A percentile compares a stretch with the other conserved stretches of the same genome.
Evolutionary conservation across 805 yeast genomes (phyloP).

Genomic region (Priceomyces medius): DNA sequence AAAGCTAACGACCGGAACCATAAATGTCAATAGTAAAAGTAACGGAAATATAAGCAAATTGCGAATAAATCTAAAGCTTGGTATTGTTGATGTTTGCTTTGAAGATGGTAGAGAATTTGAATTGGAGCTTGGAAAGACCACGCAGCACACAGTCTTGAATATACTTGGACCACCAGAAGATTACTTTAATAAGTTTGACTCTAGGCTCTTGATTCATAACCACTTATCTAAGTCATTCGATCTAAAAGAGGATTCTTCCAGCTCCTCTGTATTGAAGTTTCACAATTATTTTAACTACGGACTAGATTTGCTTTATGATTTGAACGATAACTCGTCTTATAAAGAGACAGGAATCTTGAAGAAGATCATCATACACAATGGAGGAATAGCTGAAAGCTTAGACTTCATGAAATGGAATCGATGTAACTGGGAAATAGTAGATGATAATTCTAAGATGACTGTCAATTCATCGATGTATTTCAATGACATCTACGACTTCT

Average conservation of each 20-base stretch:
- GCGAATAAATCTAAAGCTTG: constrained; percentile 19
- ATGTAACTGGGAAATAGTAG: constrained; percentile 43
- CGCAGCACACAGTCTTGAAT: constrained; percentile 49
- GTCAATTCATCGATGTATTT: constrained; percentile 30
- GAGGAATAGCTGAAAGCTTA: constrained; percentile 48
- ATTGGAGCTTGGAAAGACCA: constrained; percentile 40
- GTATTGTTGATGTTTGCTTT: constrained; percentile 21
- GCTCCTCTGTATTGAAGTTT: constrained; percentile 30
- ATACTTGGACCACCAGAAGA: constrained; percentile 60
- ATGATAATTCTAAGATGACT: constrained; percentile 6
- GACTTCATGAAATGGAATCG: constrained; percentile 56
- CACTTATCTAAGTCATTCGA: constrained; percentile 19
- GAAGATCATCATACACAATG: constrained; percentile 52
- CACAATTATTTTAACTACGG: constrained; percentile 60
- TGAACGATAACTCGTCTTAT: constrained; percentile 20
- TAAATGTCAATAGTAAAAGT: neutral
- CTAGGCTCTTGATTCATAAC: constrained; percentile 42
- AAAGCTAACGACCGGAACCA: constrained; percentile 1
- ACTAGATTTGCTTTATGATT: constrained; percentile 51
- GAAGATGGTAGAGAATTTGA: constrained; percentile 9
- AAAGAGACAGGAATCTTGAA: constrained; percentile 34
- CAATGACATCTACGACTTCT: constrained; percentile 22
- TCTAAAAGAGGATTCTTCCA: constrained; percentile 9
- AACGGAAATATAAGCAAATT: constrained; percentile 6
- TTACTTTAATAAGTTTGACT: constrained; percentile 45